A percentile compares a stretch with the other conserved stretches of the same genome.
Conservation (phyloP, 495 filamentous ascomycete genomes). For the Trichocladium uniseriatum region DNA sequence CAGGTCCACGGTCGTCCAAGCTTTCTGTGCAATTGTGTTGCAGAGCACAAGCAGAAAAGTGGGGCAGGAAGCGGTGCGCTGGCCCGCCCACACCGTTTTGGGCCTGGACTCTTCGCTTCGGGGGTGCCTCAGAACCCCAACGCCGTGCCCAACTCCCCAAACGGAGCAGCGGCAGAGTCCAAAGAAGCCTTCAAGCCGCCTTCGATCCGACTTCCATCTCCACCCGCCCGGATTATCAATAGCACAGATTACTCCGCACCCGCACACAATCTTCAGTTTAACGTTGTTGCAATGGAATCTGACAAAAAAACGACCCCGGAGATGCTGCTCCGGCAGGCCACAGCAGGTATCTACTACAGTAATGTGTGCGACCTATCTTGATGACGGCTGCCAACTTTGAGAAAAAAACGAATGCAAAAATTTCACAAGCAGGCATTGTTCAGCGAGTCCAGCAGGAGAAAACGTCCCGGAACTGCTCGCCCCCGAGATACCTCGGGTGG, state of each 20-base stretch:
- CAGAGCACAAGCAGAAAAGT: background rate
- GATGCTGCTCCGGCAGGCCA: no score
- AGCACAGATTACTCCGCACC: no score
- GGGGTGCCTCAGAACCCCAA: background rate
- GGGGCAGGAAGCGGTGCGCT: constrained; percentile 2
- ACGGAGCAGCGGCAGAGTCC: background rate
- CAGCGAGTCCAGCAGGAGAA: background rate
- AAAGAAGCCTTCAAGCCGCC: background rate
- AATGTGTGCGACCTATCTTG: no score
- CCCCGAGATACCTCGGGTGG: constrained; percentile 2
- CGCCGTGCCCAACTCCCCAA: background rate
- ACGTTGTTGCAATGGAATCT: no score
- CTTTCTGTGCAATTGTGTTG: constrained; percentile 6
- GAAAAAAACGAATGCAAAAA: no score
- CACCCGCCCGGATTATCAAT: background rate
- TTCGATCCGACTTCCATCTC: background rate
- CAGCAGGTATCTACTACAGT: no score
- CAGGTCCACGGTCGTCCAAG: no score
- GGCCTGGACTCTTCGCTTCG: constrained; percentile 8
- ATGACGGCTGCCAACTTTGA: no score
- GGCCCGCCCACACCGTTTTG: constrained; percentile 14
- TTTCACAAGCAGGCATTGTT: no score
- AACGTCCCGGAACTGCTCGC: background rate
- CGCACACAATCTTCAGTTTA: no score
- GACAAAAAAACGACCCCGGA: background rate